These are phyloP conservation scores for Metschnikowia gelsemii DNA, from an alignment of 805 yeast species.

Conservation along the genomic window DNA sequence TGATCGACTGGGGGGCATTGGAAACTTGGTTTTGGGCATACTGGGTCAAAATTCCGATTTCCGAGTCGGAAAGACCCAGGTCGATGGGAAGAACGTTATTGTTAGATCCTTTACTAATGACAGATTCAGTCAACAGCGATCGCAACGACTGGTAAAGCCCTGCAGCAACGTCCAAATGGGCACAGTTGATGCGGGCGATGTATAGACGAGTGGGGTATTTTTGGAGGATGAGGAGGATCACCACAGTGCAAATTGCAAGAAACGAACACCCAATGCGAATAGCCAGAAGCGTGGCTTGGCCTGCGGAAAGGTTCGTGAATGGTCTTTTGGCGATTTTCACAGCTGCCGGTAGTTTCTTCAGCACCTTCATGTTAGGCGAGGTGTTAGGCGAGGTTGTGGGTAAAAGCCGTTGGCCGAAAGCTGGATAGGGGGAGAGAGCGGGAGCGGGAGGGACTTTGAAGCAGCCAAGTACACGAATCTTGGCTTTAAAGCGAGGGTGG, in stretches of 20 bases:
- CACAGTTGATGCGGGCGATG: constrained; percentile 46
- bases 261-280: constrained; percentile 25
- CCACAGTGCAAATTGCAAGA: constrained; percentile 8
- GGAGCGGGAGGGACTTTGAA: too few species aligned
- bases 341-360: not conserved
- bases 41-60: constrained; percentile 42
- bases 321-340: constrained; percentile 14
- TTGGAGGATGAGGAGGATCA: constrained; percentile 7
- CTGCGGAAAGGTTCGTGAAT: constrained; percentile 27
- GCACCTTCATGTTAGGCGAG: not conserved
- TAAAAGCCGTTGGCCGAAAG: too few species aligned
- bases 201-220: constrained; percentile 16
- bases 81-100: constrained; percentile 25
- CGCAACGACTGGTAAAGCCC: constrained; percentile 47
- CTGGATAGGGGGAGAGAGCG: too few species aligned
- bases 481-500: too few species aligned
- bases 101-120: constrained; percentile 19
- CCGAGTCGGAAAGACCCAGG: constrained; percentile 47
- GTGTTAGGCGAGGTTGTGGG: too few species aligned
- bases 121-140: constrained; percentile 20
- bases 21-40: constrained; percentile 49
- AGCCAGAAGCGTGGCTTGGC: constrained; percentile 27
- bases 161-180: constrained; percentile 50
- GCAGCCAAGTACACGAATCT: too few species aligned
- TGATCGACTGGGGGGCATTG: constrained; percentile 49